These are phyloP conservation scores for Scheffersomyces segobiensis DNA, from an alignment of 1,139 yeast species.

Conservation along the genomic window DNA sequence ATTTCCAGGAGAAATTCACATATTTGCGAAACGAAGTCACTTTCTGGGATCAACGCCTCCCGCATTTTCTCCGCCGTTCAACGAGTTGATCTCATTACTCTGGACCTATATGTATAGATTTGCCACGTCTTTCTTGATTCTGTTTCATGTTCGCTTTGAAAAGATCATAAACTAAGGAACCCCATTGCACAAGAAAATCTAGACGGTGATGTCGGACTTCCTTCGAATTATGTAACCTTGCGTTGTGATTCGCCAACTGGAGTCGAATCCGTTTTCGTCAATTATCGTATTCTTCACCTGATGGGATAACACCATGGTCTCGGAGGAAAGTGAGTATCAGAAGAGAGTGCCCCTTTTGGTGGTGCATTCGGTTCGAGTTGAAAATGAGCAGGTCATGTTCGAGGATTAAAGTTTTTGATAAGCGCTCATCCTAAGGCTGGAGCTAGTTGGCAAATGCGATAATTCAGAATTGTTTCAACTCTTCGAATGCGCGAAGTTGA, in stretches of 20 bases:
- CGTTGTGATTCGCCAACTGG: background rate
- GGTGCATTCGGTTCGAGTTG: background rate
- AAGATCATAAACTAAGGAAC: background rate
- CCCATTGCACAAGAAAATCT: background rate
- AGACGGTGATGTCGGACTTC: background rate
- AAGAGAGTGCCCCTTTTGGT: background rate
- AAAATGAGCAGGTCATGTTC: background rate
- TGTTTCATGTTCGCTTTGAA: background rate
- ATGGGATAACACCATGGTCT: background rate
- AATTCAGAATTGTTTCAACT: background rate
- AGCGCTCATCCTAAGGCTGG: background rate
- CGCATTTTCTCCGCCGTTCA: background rate
- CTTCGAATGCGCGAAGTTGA: background rate
- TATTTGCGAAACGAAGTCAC: background rate
- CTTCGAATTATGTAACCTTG: background rate
- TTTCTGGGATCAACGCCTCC: background rate
- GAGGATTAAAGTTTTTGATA: background rate
- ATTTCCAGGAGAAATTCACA: background rate
- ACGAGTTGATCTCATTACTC: background rate
- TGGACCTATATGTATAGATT: background rate
- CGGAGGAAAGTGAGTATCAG: background rate
- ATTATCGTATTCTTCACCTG: background rate
- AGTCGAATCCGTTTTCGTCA: background rate
- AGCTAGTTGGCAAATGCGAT: background rate
- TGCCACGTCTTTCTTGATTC: background rate